These are phyloP conservation scores for Tanacetum coccineum DNA, from an alignment of 129 eudicot species.

Conservation along the genomic window DNA sequence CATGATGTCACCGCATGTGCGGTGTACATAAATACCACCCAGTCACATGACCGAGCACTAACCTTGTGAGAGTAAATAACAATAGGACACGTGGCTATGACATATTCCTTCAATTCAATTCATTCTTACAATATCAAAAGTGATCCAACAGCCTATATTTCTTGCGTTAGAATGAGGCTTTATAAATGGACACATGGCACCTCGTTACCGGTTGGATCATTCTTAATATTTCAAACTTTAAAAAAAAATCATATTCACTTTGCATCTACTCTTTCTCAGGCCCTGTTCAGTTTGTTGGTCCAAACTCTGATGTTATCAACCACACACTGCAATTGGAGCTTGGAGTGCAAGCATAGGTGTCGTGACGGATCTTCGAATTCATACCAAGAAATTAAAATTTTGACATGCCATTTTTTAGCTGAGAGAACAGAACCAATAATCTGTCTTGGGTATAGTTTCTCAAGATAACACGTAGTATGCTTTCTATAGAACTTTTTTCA, in stretches of 20 bases:
- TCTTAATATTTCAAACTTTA: not conserved
- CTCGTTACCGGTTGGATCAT: too few species aligned
- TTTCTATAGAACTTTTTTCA: not conserved
- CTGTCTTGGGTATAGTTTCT: not conserved
- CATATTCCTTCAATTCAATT: too few species aligned
- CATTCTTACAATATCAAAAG: too few species aligned
- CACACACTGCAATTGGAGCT: slow-evolving; percentile 80
- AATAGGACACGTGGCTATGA: too few species aligned
- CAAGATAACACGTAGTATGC: slow-evolving; percentile 1
- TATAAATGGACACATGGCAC: too few species aligned
- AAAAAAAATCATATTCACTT: not conserved
- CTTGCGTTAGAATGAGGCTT: too few species aligned
- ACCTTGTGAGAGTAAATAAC: too few species aligned
- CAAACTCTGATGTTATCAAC: slow-evolving; percentile 43
- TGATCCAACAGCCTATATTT: too few species aligned
- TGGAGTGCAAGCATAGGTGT: slow-evolving; percentile 52
- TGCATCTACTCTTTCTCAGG: slow-evolving; percentile 36
- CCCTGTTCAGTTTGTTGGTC: slow-evolving; percentile 72
- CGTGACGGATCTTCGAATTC: slow-evolving; percentile 1
- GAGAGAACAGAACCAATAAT: slow-evolving; percentile 1
- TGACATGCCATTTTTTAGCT: not conserved
- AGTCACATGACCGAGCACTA: too few species aligned
- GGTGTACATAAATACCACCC: too few species aligned
- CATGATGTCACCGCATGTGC: too few species aligned
- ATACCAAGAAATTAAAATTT: not conserved